Evolutionary conservation across 2,329 filamentous ascomycete species (phyloP), one percentile per base, ranked within the genome.

Genomic region (Alternaria sp.): DNA sequence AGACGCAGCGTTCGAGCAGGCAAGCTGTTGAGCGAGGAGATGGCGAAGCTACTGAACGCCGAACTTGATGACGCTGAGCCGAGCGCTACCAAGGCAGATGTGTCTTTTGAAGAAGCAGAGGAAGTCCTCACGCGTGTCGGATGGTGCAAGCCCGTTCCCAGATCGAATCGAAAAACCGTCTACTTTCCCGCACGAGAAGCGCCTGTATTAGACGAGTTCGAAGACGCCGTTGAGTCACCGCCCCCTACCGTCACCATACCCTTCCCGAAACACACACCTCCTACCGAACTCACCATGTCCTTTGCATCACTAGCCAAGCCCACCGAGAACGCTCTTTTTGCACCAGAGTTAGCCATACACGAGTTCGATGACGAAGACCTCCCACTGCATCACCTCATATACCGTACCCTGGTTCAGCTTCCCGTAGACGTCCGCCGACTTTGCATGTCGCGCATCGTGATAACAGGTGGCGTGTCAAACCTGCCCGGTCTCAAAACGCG

Each of bases 391-490:
- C 74, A 88, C 11, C 83, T 98, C 8, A 82, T 96, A 3, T 96
- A 96, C 77, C 85, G 86, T 52, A 85, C 88, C 36, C 84, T 99
- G 1, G 82, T 96, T 1, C 83, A 86, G 7, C 82, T 97, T 1
- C 91, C 93, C 0, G 80, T 94, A 4, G 95, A 99, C 76, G 88
- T 93, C 4, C 88, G 95, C 24, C 89, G 90, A 1, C 79, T 89
- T 4, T 97, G 94, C 76, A 95, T 97, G 88, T 88, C 93, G 1
- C 90, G 94, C 37, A 90, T 98, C 44, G 82, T 97, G 14, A 90
- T 99, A 71, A 90, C 89, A 0, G 95, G 95, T 31, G 92, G 92
- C 2, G 90, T 90, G 46, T 88, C 92, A 5, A 85, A 85, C 26
- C 87, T 97, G 8, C 85, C 93, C 0, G 95, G 95, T 1, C 80